Evolutionary conservation across 2,329 filamentous ascomycete species (phyloP).

Genomic region (Penicillium concentricum): DNA sequence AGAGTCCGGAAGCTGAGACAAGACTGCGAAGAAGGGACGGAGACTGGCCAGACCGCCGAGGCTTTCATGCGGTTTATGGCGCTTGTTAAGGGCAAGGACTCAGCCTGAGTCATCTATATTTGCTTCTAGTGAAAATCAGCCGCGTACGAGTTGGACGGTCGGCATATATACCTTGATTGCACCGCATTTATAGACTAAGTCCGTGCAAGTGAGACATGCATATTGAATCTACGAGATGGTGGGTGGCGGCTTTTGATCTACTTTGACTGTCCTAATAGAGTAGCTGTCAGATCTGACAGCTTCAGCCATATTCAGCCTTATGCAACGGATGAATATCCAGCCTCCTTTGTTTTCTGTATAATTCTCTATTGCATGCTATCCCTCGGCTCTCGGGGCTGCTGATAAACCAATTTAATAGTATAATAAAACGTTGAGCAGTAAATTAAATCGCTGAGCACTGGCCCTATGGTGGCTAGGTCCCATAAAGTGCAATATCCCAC

Average conservation of each 20-base stretch:
- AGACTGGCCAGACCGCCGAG: slow-evolving; percentile 33
- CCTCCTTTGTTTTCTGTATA: background rate
- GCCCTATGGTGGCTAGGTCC: background rate
- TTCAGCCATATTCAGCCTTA: slow-evolving; percentile 1
- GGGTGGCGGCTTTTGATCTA: background rate
- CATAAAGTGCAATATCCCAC: background rate
- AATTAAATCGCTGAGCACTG: background rate
- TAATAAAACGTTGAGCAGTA: background rate
- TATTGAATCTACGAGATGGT: background rate
- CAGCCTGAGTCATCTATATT: background rate
- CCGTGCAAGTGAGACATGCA: slow-evolving; percentile 7
- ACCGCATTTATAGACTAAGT: background rate
- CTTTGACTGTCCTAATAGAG: background rate
- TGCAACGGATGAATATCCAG: background rate
- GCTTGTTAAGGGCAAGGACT: slow-evolving; percentile 28
- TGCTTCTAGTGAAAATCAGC: background rate
- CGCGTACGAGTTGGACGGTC: background rate
- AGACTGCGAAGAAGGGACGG: slow-evolving; percentile 36
- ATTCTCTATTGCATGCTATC: background rate
- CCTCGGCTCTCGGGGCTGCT: too few species aligned
- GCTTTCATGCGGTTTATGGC: slow-evolving; percentile 40
- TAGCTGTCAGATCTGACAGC: slow-evolving; percentile 4
- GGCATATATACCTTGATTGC: background rate
- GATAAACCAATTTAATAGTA: background rate
- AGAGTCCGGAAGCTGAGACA: slow-evolving; percentile 40